Evolutionary conservation across 106 monocot genomes (phyloP).

Genomic region (Dactylorhiza incarnata): DNA sequence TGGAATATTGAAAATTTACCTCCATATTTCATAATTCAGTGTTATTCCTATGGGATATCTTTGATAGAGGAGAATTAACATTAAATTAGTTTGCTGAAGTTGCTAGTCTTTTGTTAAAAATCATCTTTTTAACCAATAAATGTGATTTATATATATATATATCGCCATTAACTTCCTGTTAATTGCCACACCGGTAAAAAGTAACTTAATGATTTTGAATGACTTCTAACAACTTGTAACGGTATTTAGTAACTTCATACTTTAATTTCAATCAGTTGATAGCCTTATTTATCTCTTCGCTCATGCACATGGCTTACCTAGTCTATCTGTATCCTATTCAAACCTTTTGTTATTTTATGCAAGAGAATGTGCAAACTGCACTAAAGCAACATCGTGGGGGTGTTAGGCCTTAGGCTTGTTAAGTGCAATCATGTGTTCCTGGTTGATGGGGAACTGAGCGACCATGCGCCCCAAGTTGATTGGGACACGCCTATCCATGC

Average conservation of each 20-base stretch:
- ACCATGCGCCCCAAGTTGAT: too few species aligned
- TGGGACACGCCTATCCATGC: too few species aligned
- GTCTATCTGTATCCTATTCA: neutral
- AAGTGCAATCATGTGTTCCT: neutral
- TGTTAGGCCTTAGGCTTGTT: constrained; percentile 56
- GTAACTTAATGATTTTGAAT: neutral
- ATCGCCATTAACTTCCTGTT: neutral
- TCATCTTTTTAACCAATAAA: neutral
- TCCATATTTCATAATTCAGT: neutral
- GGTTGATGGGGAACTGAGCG: too few species aligned
- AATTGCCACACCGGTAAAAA: neutral
- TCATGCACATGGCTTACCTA: neutral
- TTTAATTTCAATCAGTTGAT: neutral
- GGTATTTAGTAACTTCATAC: neutral
- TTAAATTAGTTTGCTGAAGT: neutral
- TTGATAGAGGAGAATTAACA: neutral
- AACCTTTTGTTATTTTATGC: neutral
- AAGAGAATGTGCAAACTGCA: constrained; percentile 14
- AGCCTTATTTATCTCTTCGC: neutral
- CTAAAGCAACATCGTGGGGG: constrained; percentile 47
- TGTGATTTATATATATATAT: neutral
- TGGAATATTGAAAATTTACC: neutral
- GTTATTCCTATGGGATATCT: neutral
- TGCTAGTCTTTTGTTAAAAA: neutral
- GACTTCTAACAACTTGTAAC: neutral